A percentile compares a stretch with the other conserved stretches of the same genome.
These are phyloP conservation scores for Dispira parvispora DNA, from an alignment of 192 early-diverging fungal species.

Conservation along the genomic window DNA sequence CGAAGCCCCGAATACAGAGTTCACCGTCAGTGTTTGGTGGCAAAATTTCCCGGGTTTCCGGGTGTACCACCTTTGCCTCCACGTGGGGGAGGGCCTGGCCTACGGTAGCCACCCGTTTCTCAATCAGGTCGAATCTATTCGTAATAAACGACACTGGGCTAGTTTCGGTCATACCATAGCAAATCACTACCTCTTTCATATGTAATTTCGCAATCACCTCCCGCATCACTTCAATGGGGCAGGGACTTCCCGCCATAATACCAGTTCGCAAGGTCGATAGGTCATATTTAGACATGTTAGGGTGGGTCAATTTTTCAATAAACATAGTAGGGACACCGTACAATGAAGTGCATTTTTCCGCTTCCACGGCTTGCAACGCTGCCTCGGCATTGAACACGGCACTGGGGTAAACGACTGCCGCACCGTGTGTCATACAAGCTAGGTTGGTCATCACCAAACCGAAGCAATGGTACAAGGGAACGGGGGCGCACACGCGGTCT, in stretches of 20 bases:
- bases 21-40: slow-evolving; percentile 21
- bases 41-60: slow-evolving; percentile 20
- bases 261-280: slow-evolving; percentile 25
- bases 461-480: slow-evolving; percentile 37
- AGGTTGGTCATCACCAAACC: slow-evolving; percentile 28
- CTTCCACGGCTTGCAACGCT: slow-evolving; percentile 20
- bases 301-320: slow-evolving; percentile 24
- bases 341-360: slow-evolving; percentile 22
- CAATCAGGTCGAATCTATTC: slow-evolving; percentile 12
- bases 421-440: slow-evolving; percentile 26
- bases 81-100: slow-evolving; percentile 26
- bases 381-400: slow-evolving; percentile 24
- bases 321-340: slow-evolving; percentile 32
- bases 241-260: slow-evolving; percentile 27
- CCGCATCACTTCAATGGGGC: slow-evolving; percentile 30
- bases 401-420: slow-evolving; percentile 23
- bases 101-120: slow-evolving; percentile 18
- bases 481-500: slow-evolving; percentile 27
- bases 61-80: slow-evolving; percentile 29
- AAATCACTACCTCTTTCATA: slow-evolving; percentile 26
- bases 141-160: slow-evolving; percentile 9
- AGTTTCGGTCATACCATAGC: slow-evolving; percentile 52
- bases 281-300: slow-evolving; percentile 21
- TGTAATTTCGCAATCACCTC: slow-evolving; percentile 26
- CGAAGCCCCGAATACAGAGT: slow-evolving; percentile 23